Percentiles rank a stretch among this genome's conserved stretches.
Conservation (phyloP, 2,329 filamentous ascomycete genomes). For the Incumbomyces lentus region DNA sequence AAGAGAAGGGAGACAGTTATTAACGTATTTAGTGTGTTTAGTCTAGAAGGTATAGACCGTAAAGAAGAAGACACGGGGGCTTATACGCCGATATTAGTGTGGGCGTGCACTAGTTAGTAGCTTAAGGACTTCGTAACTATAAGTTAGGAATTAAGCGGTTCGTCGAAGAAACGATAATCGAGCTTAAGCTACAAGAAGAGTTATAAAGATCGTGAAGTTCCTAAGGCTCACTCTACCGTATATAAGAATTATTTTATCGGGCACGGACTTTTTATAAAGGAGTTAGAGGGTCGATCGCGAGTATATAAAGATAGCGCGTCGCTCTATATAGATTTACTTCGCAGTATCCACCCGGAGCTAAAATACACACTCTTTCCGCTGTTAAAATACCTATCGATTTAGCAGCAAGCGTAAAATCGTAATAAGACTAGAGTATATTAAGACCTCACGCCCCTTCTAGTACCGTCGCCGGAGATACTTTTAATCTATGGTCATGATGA, state of each 20-base stretch:
- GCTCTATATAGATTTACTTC: neutral
- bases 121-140: constrained; percentile 1
- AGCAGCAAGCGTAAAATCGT: constrained; percentile 1
- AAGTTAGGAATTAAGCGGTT: too few species aligned
- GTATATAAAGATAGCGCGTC: constrained; percentile 1
- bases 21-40: neutral
- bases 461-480: constrained; percentile 3
- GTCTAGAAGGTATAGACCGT: neutral
- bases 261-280: neutral
- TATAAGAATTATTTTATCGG: neutral
- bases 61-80: neutral
- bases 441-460: constrained; percentile 4
- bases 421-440: constrained; percentile 1
- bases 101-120: neutral
- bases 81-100: neutral
- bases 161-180: neutral
- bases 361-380: constrained; percentile 1
- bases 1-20: neutral
- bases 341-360: constrained; percentile 1
- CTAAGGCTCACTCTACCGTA: constrained; percentile 1
- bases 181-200: constrained; percentile 2
- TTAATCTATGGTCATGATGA: neutral
- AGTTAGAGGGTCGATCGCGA: constrained; percentile 2
- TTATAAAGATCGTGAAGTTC: constrained; percentile 1
- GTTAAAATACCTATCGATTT: neutral